Conservation (phyloP, 805 yeast species). For the Metschnikowia koreensis region DNA sequence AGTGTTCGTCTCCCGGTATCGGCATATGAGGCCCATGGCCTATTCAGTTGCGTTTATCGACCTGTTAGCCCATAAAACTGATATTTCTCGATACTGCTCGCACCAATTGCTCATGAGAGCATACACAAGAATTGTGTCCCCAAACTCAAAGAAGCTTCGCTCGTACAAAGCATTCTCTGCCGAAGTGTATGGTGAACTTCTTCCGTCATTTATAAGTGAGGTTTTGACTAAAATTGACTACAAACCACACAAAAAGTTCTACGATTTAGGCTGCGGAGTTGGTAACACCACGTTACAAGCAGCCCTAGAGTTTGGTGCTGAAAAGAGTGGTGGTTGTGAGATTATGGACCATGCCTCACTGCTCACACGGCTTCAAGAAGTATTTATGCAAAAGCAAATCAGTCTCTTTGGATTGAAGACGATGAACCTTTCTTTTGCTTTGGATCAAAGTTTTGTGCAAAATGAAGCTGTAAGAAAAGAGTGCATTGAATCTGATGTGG, state of each 20-base stretch:
- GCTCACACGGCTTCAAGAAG: conserved; percentile 58
- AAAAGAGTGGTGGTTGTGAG: conserved; percentile 80
- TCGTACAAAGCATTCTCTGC: conserved; percentile 84
- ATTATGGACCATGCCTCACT: conserved; percentile 80
- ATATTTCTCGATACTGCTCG: conserved; percentile 15
- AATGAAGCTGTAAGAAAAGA: conserved; percentile 54
- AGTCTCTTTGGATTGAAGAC: conserved; percentile 61
- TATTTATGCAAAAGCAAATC: conserved; percentile 58
- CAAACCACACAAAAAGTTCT: conserved; percentile 54
- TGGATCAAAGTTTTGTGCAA: conserved; percentile 69
- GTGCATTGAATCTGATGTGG: conserved; percentile 63
- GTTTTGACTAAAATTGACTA: conserved; percentile 60
- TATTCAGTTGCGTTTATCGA: conserved; percentile 18
- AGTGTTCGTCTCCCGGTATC: conserved; percentile 18
- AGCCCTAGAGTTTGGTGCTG: conserved; percentile 79
- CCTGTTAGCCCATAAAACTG: conserved; percentile 15
- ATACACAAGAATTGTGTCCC: conserved; percentile 77
- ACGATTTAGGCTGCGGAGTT: conserved; percentile 92
- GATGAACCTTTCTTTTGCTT: conserved; percentile 56
- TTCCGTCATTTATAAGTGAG: conserved; percentile 72
- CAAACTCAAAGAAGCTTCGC: conserved; percentile 60
- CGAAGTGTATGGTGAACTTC: conserved; percentile 85
- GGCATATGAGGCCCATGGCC: conserved; percentile 18
- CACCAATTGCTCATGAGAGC: conserved; percentile 73
- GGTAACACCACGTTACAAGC: conserved; percentile 92